Conservation (phyloP, 192 early-diverging fungal genomes). For the Coemansia sp. region DNA sequence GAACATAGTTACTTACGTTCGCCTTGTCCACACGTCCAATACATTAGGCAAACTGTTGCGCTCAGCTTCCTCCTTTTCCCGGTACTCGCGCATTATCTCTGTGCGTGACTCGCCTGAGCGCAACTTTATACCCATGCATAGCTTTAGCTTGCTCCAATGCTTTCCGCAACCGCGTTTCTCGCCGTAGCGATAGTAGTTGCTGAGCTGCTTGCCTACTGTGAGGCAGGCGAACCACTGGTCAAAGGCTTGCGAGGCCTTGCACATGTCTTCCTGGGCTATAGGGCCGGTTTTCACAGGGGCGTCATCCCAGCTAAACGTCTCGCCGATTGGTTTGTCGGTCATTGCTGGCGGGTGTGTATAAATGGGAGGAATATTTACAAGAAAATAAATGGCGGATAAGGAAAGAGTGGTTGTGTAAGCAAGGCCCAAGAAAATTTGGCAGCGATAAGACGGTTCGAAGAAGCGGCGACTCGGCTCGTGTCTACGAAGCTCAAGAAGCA, state of each 20-base stretch:
- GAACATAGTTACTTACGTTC: conserved; percentile 6
- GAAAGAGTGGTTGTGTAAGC: background rate
- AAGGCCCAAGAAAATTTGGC: background rate
- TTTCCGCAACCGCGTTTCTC: conserved; percentile 40
- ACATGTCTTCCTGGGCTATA: conserved; percentile 13
- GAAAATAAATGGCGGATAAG: background rate
- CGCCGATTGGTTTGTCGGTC: background rate
- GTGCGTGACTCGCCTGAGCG: conserved; percentile 33
- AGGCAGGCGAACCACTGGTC: conserved; percentile 50
- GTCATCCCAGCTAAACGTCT: background rate
- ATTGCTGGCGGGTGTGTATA: background rate
- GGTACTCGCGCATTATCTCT: conserved; percentile 31
- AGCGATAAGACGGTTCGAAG: background rate
- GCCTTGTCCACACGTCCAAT: conserved; percentile 45
- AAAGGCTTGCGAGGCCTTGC: conserved; percentile 48
- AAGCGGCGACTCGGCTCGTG: conserved; percentile 2
- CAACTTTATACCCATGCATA: conserved; percentile 46
- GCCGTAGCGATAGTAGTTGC: conserved; percentile 54
- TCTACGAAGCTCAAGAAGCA: background rate
- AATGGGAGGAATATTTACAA: background rate
- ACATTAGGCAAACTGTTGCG: conserved; percentile 32
- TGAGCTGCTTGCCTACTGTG: conserved; percentile 50
- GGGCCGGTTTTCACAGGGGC: background rate
- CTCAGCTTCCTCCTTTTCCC: conserved; percentile 24
- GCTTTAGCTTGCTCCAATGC: conserved; percentile 39